Evolutionary conservation across 805 yeast species (phyloP).

Genomic region (Ogataea philodendri): DNA sequence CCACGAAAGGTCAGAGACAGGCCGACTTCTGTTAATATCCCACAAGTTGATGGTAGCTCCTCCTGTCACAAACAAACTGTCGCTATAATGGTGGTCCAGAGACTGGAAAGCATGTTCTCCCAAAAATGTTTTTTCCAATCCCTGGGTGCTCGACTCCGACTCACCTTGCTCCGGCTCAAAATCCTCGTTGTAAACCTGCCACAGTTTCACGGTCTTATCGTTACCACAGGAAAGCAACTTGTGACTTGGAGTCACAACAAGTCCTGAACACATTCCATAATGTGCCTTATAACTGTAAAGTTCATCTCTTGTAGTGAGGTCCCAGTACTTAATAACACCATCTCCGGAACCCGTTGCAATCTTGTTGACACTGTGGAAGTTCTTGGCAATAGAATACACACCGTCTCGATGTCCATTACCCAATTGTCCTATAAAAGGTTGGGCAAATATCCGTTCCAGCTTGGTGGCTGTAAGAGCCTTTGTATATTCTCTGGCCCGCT

Average conservation of each 20-base stretch:
- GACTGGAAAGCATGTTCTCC: slow-evolving; percentile 85
- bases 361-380: slow-evolving; percentile 63
- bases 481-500: slow-evolving; percentile 94
- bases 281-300: slow-evolving; percentile 80
- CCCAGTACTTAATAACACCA: slow-evolving; percentile 94
- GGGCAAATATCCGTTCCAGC: slow-evolving; percentile 94
- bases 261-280: slow-evolving; percentile 83
- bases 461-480: slow-evolving; percentile 94
- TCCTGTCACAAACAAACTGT: slow-evolving; percentile 81
- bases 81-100: slow-evolving; percentile 79
- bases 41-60: slow-evolving; percentile 89
- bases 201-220: slow-evolving; percentile 84
- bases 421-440: slow-evolving; percentile 92
- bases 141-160: slow-evolving; percentile 39
- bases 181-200: slow-evolving; percentile 65
- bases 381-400: slow-evolving; percentile 81
- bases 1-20: slow-evolving; percentile 82
- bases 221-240: slow-evolving; percentile 78
- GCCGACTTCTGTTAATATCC: slow-evolving; percentile 80
- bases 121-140: slow-evolving; percentile 72
- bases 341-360: slow-evolving; percentile 94
- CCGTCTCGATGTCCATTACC: slow-evolving; percentile 97
- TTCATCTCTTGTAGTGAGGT: slow-evolving; percentile 76
- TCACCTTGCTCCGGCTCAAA: slow-evolving; percentile 27
- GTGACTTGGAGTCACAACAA: slow-evolving; percentile 66